These are phyloP conservation scores for Hygrophoropsis aurantiaca DNA, from an alignment of 768 basidiomycete species.

Conservation along the genomic window DNA sequence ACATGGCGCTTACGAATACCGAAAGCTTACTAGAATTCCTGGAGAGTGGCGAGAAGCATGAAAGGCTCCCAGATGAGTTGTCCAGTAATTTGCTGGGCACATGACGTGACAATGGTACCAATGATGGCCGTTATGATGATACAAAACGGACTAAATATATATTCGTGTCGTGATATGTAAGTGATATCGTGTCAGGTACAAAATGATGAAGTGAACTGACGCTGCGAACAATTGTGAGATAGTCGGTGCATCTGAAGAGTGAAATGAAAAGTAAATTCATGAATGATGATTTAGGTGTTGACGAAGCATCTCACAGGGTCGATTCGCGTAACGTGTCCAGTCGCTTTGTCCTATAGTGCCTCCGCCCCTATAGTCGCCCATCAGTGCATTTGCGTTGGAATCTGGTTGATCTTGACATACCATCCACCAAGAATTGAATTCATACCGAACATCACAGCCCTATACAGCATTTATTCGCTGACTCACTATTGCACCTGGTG, in stretches of 20 bases:
- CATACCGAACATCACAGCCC: conserved; percentile 18
- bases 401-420: not conserved
- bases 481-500: no score
- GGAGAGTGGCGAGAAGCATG: conserved; percentile 14
- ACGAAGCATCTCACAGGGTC: conserved; percentile 10
- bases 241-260: conserved; percentile 13
- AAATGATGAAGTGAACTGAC: conserved; percentile 1
- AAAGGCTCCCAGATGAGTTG: conserved; percentile 17
- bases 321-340: conserved; percentile 15
- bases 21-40: conserved; percentile 15
- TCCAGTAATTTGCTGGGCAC: conserved; percentile 12
- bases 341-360: conserved; percentile 15
- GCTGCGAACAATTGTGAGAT: conserved; percentile 14
- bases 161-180: no score
- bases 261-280: conserved; percentile 7
- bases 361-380: conserved; percentile 5
- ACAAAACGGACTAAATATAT: conserved; percentile 7
- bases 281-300: not conserved
- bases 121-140: conserved; percentile 15
- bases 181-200: no score
- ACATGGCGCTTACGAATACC: no score
- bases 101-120: conserved; percentile 13
- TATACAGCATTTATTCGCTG: not conserved
- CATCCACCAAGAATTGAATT: conserved; percentile 13
- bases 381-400: not conserved